These are phyloP conservation scores for Mortierella sp. DNA, from an alignment of 371 early-diverging fungal species.

Conservation along the genomic window DNA sequence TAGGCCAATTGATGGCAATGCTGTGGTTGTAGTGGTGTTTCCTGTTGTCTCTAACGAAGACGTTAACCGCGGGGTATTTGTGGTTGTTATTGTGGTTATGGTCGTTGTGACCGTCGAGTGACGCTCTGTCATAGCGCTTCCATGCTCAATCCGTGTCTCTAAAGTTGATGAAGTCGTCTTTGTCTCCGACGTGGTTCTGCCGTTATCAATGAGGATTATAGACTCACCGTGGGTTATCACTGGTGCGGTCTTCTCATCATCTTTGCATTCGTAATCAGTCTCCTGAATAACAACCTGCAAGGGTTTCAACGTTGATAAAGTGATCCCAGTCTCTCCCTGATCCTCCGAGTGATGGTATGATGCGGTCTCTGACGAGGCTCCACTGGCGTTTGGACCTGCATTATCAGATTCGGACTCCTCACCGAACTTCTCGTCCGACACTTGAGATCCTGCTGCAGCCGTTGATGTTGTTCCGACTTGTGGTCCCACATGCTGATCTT, in stretches of 20 bases:
- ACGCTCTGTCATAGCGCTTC: background rate
- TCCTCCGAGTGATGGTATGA: background rate
- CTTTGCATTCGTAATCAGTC: background rate
- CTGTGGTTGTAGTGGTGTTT: background rate
- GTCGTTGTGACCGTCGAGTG: background rate
- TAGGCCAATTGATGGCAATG: no score
- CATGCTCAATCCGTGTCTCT: background rate
- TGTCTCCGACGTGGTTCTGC: background rate
- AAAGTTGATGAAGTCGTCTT: no score
- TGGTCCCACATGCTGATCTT: background rate
- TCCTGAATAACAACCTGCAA: conserved; percentile 4
- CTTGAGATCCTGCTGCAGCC: background rate
- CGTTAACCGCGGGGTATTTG: background rate
- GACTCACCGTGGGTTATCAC: background rate
- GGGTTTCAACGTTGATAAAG: background rate
- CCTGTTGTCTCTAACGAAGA: background rate
- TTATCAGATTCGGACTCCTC: background rate
- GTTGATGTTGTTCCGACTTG: no score
- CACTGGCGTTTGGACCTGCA: background rate
- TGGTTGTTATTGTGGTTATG: background rate
- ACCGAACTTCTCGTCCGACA: background rate
- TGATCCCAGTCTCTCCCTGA: background rate
- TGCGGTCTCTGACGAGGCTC: conserved; percentile 1
- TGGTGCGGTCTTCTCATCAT: background rate
- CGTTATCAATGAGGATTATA: background rate